phyloP scores from a whole-genome alignment of 148 eudicot species.

The Tetragonia tetragonoides region DNA sequence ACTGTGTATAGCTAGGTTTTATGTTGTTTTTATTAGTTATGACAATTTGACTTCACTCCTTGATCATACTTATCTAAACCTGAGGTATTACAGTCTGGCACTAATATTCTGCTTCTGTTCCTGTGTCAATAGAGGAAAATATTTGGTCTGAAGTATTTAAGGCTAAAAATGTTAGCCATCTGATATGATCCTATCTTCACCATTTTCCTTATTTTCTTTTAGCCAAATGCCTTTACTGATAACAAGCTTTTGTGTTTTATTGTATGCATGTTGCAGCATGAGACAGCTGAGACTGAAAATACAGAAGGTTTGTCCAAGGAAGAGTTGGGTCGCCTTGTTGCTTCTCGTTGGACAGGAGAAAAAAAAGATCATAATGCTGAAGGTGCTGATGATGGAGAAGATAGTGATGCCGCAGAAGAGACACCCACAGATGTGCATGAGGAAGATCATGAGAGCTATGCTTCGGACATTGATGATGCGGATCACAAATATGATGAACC shows the following conservation, averaged over 20 bases:
- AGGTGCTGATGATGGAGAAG: constrained; percentile 38
- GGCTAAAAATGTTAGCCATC: background rate
- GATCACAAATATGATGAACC: constrained; percentile 57
- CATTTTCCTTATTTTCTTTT: background rate
- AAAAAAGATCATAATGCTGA: constrained; percentile 46
- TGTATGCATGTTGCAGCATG: constrained; percentile 33
- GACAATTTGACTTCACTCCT: background rate
- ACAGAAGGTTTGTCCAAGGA: constrained; percentile 73
- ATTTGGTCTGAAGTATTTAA: background rate
- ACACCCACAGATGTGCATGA: constrained; percentile 42
- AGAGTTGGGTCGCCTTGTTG: constrained; percentile 88
- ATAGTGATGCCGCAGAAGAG: constrained; percentile 42
- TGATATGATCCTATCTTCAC: background rate
- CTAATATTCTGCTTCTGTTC: background rate
- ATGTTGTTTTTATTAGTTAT: background rate
- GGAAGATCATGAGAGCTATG: constrained; percentile 71
- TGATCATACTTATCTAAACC: background rate
- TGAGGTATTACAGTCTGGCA: background rate
- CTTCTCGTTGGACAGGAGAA: constrained; percentile 95
- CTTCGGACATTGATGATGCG: constrained; percentile 66
- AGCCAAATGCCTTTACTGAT: constrained; percentile 6
- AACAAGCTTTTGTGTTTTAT: constrained; percentile 9
- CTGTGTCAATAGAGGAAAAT: background rate
- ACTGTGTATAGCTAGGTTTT: background rate
- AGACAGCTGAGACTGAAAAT: constrained; percentile 48